Evolutionary conservation across 2,329 filamentous ascomycete species (phyloP).

Genomic region (Colletotrichum eleusines): DNA sequence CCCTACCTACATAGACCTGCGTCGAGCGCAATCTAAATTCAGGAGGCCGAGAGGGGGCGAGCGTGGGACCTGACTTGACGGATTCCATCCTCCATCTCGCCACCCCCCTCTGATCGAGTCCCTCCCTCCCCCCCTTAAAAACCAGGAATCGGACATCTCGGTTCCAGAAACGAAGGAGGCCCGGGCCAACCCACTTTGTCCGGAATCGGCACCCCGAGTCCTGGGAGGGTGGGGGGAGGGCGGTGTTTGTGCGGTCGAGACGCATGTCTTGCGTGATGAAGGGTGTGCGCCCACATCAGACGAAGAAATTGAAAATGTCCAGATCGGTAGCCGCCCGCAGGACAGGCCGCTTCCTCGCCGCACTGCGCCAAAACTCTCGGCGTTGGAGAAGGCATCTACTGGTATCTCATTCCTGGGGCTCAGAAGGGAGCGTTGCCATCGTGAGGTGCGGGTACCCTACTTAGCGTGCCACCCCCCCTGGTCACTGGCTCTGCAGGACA

Average conservation of each 20-base stretch:
- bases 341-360: slow-evolving; percentile 4
- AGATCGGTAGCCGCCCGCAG: slow-evolving; percentile 27
- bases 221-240: too few relatives aligned
- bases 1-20: slow-evolving; percentile 30
- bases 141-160: slow-evolving; percentile 14
- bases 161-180: slow-evolving; percentile 5
- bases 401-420: neutral
- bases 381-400: slow-evolving; percentile 2
- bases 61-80: neutral
- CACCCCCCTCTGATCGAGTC: neutral
- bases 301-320: slow-evolving; percentile 15
- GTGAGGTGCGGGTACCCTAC: slow-evolving; percentile 9
- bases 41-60: slow-evolving; percentile 2
- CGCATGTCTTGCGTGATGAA: slow-evolving; percentile 21
- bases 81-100: neutral
- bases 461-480: slow-evolving; percentile 3
- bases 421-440: neutral
- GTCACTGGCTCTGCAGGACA: slow-evolving; percentile 25
- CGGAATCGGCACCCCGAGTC: slow-evolving; percentile 6
- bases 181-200: slow-evolving; percentile 3
- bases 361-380: neutral
- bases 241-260: slow-evolving; percentile 10
- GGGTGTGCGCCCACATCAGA: slow-evolving; percentile 28
- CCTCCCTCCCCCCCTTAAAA: neutral
- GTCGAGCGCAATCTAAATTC: slow-evolving; percentile 5